Evolutionary conservation across 176 grass and related monocot genomes (phyloP).

Genomic region (Leersia perrieri): DNA sequence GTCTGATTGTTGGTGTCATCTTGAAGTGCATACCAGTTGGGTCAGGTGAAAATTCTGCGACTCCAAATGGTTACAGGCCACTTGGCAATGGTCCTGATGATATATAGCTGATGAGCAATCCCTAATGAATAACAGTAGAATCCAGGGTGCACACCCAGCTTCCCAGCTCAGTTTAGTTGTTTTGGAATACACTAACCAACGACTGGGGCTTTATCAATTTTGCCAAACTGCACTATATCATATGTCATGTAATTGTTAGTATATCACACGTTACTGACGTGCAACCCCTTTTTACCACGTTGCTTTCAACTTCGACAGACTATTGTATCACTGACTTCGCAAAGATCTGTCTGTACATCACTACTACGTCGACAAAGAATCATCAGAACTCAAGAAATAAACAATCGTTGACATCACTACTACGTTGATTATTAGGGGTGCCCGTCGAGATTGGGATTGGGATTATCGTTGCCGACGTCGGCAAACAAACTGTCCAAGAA

Average conservation of each 20-base stretch:
- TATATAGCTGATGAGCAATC: constrained; percentile 39
- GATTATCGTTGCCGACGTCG: not conserved
- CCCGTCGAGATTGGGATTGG: not conserved
- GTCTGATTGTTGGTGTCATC: constrained; percentile 65
- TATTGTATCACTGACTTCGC: not conserved
- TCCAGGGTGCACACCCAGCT: not conserved
- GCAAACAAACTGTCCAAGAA: not conserved
- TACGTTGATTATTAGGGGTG: too few relatives aligned
- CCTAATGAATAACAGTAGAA: not conserved
- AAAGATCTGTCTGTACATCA: too few relatives aligned
- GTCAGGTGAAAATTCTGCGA: constrained; percentile 13
- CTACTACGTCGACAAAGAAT: not conserved
- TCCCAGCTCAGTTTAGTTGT: not conserved
- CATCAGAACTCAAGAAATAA: too few relatives aligned
- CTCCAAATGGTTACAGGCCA: constrained; percentile 49
- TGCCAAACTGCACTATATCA: not conserved
- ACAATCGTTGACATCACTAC: too few relatives aligned
- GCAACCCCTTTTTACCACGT: not conserved
- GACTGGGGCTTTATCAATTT: not conserved
- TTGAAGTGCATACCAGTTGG: constrained; percentile 86
- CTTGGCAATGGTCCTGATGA: constrained; percentile 69
- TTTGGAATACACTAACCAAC: not conserved
- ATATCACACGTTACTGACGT: not conserved
- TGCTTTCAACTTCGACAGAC: not conserved
- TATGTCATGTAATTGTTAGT: not conserved